phyloP scores from a whole-genome alignment of 176 grass and related monocot species.

The Zizania latifolia region DNA sequence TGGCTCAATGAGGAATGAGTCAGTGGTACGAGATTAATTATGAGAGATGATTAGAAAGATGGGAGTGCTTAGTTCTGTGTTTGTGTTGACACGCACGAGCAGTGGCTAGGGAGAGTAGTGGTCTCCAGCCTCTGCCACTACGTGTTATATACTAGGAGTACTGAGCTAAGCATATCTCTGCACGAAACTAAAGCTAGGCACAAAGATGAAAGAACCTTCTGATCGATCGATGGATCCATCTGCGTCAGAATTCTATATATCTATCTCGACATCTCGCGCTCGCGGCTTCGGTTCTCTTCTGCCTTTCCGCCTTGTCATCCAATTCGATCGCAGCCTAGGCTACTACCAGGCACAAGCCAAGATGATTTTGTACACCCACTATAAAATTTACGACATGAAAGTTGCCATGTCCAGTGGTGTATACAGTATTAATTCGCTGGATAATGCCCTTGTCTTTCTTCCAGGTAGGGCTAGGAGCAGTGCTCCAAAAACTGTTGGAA shows the following conservation, averaged over 20 bases:
- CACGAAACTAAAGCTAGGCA: not conserved
- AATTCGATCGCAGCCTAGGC: conserved; percentile 13
- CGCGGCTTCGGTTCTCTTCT: conserved; percentile 31
- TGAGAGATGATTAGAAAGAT: not conserved
- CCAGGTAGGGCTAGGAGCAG: not conserved
- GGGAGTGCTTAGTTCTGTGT: not conserved
- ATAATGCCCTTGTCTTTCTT: not conserved
- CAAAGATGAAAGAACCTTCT: not conserved
- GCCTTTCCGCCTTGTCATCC: not conserved
- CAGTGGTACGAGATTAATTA: not conserved
- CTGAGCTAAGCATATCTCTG: not conserved
- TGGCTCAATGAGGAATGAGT: not conserved
- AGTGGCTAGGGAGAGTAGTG: too few species aligned
- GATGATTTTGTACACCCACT: conserved; percentile 16
- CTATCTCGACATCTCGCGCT: not conserved
- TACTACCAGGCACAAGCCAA: conserved; percentile 11
- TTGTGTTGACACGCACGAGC: not conserved
- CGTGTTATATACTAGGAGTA: too few species aligned
- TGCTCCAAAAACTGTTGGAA: not conserved
- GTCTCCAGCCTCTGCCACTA: not conserved
- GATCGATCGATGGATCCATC: not conserved
- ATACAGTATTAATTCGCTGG: too few species aligned
- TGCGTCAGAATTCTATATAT: not conserved
- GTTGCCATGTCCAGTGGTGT: not conserved
- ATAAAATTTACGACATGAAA: not conserved